Percentiles rank a stretch among this genome's conserved stretches.
These are phyloP conservation scores for Orbilia ellipsospora DNA, from an alignment of 2,329 filamentous ascomycete species.

Conservation along the genomic window DNA sequence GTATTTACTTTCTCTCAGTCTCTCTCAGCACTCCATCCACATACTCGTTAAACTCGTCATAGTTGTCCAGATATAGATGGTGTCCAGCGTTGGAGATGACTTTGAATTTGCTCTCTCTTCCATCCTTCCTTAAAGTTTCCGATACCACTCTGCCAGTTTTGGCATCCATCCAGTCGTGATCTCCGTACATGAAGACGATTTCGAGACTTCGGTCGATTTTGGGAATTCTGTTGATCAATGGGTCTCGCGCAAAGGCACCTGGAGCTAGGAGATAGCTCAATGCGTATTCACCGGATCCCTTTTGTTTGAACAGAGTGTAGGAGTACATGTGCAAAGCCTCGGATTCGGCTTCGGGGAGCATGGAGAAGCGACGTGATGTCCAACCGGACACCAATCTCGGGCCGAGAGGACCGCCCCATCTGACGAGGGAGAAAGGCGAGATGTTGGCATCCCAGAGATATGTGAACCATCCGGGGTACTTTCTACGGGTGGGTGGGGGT, in stretches of 20 bases:
- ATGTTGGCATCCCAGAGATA: constrained; percentile 95
- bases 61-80: constrained; percentile 77
- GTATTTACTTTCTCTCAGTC: constrained; percentile 18
- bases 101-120: constrained; percentile 83
- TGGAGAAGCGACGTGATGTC: constrained; percentile 91
- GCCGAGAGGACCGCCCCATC: constrained; percentile 87
- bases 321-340: constrained; percentile 90
- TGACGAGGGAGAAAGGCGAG: constrained; percentile 90
- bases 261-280: constrained; percentile 92
- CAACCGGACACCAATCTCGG: constrained; percentile 93
- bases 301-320: constrained; percentile 91
- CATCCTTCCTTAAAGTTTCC: constrained; percentile 80
- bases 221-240: constrained; percentile 86
- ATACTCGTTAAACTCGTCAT: constrained; percentile 75
- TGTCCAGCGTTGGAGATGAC: constrained; percentile 79
- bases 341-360: constrained; percentile 81
- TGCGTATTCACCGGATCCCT: constrained; percentile 92
- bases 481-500: constrained; percentile 66
- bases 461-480: constrained; percentile 83
- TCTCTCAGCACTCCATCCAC: constrained; percentile 73
- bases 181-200: constrained; percentile 93
- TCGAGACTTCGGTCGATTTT: constrained; percentile 79
- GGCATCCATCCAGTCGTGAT: constrained; percentile 99
- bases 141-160: constrained; percentile 82
- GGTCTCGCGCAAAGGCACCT: constrained; percentile 88